Evolutionary conservation across 1,139 yeast genomes (phyloP).

Genomic region (Kodamaea anthophila): DNA sequence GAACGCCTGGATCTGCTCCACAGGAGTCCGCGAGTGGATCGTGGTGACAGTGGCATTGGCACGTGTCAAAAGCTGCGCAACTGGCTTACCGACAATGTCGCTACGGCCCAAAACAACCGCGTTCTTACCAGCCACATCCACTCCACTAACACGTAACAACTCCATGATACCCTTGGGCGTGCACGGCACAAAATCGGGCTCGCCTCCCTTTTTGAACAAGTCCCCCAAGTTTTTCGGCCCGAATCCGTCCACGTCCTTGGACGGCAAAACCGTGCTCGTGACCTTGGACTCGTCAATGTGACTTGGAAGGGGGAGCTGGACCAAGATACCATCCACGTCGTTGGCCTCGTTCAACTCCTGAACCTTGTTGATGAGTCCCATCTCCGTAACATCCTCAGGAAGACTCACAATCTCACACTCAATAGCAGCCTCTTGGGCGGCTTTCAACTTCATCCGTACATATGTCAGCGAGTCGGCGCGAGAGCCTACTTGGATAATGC

Average conservation of each 20-base stretch:
- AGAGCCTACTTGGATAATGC: slow-evolving; percentile 85
- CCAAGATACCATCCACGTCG: slow-evolving; percentile 78
- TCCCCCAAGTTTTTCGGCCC: slow-evolving; percentile 90
- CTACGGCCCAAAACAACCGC: slow-evolving; percentile 97
- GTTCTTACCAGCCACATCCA: slow-evolving; percentile 62
- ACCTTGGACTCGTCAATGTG: slow-evolving; percentile 75
- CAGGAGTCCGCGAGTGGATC: slow-evolving; percentile 66
- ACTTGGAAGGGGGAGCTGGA: slow-evolving; percentile 85
- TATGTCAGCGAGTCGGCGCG: slow-evolving; percentile 93
- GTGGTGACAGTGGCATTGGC: slow-evolving; percentile 85
- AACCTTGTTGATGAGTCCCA: slow-evolving; percentile 55
- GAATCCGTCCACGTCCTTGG: slow-evolving; percentile 95
- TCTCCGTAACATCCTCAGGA: slow-evolving; percentile 54
- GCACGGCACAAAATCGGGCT: slow-evolving; percentile 85
- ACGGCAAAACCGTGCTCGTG: slow-evolving; percentile 69
- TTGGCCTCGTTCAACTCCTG: slow-evolving; percentile 59
- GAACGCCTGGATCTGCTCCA: slow-evolving; percentile 49
- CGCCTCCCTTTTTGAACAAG: slow-evolving; percentile 81
- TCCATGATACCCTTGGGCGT: slow-evolving; percentile 94
- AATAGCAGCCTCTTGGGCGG: slow-evolving; percentile 81
- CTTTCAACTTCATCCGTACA: slow-evolving; percentile 89
- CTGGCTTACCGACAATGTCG: slow-evolving; percentile 94
- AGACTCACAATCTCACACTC: slow-evolving; percentile 63
- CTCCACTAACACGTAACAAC: slow-evolving; percentile 58
- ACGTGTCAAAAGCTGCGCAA: slow-evolving; percentile 72